Evolutionary conservation across 352 stramenopile species (phyloP).

Genomic region (Globisporangium uncinulatum): DNA sequence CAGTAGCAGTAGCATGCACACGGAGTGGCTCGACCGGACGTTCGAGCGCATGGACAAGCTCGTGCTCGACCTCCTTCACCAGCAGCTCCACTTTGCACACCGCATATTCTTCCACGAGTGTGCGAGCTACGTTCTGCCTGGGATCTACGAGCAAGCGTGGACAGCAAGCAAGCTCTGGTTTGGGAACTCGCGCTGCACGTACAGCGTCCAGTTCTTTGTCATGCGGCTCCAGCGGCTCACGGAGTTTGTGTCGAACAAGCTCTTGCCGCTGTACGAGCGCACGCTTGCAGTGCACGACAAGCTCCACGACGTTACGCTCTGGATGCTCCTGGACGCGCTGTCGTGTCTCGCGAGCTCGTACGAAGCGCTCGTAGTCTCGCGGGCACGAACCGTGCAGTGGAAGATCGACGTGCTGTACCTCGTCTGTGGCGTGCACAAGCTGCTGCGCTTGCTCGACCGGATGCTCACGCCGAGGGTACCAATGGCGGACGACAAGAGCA

Average conservation of each 20-base stretch:
- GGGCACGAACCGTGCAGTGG: constrained; percentile 41
- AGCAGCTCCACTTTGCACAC: constrained; percentile 47
- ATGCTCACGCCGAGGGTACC: constrained; percentile 31
- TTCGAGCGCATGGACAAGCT: constrained; percentile 56
- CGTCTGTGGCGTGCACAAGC: constrained; percentile 44
- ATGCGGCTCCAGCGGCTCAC: constrained; percentile 43
- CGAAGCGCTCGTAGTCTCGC: constrained; percentile 37
- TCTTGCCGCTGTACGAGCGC: constrained; percentile 44
- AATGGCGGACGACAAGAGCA: constrained; percentile 15
- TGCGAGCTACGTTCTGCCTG: constrained; percentile 30
- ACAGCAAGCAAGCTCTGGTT: constrained; percentile 53
- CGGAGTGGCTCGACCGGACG: constrained; percentile 57
- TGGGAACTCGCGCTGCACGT: constrained; percentile 47
- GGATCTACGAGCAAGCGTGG: constrained; percentile 60
- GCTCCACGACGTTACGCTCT: constrained; percentile 41
- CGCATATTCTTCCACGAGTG: constrained; percentile 59
- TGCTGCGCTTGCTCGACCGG: constrained; percentile 43
- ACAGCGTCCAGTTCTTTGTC: constrained; percentile 49
- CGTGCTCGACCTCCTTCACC: constrained; percentile 42
- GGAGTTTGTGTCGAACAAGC: constrained; percentile 28
- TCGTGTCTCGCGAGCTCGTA: constrained; percentile 40
- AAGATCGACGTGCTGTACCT: constrained; percentile 76
- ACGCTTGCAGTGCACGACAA: constrained; percentile 60
- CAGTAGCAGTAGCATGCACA: constrained; percentile 30
- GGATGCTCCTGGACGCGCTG: constrained; percentile 45